Percentiles rank a stretch among this genome's conserved stretches.
Conservation (phyloP, 306 rosid species). For the Vigna hirtella region DNA sequence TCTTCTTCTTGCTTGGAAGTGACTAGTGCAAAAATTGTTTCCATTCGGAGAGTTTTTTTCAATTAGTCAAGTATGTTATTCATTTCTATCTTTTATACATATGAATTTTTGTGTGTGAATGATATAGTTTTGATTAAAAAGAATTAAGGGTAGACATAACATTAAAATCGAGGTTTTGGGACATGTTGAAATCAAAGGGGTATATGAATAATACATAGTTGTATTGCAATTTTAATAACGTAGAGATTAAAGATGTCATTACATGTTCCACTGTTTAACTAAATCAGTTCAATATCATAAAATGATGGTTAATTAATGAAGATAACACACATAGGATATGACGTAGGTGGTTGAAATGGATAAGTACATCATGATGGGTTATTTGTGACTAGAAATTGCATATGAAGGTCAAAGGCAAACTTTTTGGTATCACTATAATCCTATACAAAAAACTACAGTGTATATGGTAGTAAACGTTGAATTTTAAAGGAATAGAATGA, state of each 20-base stretch:
- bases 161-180: background rate
- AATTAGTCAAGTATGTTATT: constrained; percentile 67
- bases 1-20: constrained; percentile 58
- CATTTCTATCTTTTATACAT: constrained; percentile 35
- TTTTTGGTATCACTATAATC: no score
- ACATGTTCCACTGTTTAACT: background rate
- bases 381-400: background rate
- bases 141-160: background rate
- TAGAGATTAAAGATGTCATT: background rate
- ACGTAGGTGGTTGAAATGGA: background rate
- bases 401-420: background rate
- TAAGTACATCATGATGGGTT: background rate
- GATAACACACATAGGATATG: background rate
- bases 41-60: constrained; percentile 59
- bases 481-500: no score
- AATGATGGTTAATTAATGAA: background rate
- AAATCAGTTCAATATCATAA: background rate
- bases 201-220: background rate
- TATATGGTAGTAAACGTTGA: no score
- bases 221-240: background rate
- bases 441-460: no score
- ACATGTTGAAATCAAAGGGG: background rate
- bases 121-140: background rate
- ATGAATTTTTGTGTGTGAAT: constrained; percentile 9
- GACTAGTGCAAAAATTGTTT: constrained; percentile 70